Evolutionary conservation across 2,329 filamentous ascomycete genomes (phyloP), one percentile per base, ranked within the genome.

Genomic region (Ploettnerulaceae sp.): DNA sequence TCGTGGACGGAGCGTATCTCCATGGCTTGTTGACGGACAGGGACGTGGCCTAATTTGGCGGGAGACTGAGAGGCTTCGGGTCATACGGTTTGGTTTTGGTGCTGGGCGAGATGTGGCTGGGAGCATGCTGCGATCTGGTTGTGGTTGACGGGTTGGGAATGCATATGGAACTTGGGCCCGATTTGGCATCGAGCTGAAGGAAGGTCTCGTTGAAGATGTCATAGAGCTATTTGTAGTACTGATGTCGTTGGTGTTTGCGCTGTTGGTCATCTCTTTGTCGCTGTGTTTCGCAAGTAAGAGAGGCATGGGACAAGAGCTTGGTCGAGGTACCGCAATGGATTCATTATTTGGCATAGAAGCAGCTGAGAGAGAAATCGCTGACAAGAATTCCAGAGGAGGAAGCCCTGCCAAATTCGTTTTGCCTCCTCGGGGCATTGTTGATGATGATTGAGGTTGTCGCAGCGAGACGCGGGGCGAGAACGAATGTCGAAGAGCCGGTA

Each of bases 271-370:
- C n/a, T n/a, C n/a, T n/a, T n/a, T n/a, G n/a, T n/a, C n/a, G n/a
- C n/a, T n/a, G n/a, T n/a, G n/a, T n/a, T n/a, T n/a, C n/a, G 39
- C n/a, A 2, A 33, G 28, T 9, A 29, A 29, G 24, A 22, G 18
- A 7, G 28, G 29, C 14, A 25, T 33, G n/a, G 39, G 39, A 29
- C 39, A 42, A 17, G 39, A 42, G 4, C 18, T 33, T 42, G 29
- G 29, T 32, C 39, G 39, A 17, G 29, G 8, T 3, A 29, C n/a
- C 5, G 21, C 11, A 5, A 24, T 20, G 29, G 26, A 14, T 32
- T 7, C 20, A 42, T 25, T 9, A 29, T 25, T 32, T 15, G 39
- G 22, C 8, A 24, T 15, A 5, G 18, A 8, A 18, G 31, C 18
- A 14, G 32, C 39, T 33, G 29, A 14, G 12, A n/a, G 28, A 17